Base-by-base conservation (phyloP, 2,329 filamentous ascomycete species). In the Colletotrichum tabaci region DNA sequence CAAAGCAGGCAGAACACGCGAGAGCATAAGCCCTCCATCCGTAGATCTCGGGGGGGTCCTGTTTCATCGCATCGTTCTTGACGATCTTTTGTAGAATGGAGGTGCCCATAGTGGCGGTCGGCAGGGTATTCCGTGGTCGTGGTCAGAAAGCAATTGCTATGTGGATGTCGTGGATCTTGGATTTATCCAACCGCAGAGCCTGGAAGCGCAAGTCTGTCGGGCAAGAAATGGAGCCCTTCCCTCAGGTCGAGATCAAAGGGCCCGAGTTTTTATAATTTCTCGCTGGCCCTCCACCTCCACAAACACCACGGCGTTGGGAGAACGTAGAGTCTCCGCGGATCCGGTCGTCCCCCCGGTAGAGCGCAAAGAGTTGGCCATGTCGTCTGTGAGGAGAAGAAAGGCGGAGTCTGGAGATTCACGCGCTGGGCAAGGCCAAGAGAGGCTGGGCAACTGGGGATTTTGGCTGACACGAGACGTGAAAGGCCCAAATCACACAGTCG, bases 21-120 rank as follows among this genome's bases (percentile, higher is more conserved):
- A 73, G 66, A 62, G 71, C 71, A 21, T 62, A 73, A n/a, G 61
- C 71, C 38, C 71, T 64, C 56, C 67, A 71, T 35, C 68, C 68
- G 55, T 73, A 73, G 35, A 73, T 73, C 49, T 73, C 71, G 46
- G 68, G 60, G 18, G 71, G 71, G 12, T 73, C 71, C 60, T 73
- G 16, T 46, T 71, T 73, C 67, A 71, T 73, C 13, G 71, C 67
- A 15, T 73, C 63, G 58, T 73, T 73, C n/a, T 61, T 71, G 64
- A 73, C 71, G 10, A 73, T 67, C 42, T 61, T 67, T 38, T 73
- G 67, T 1, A 73, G 9, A 15, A 73, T n/a, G 42, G 57, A 61
- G 35, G 42, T 70, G 55, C 38, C 65, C 65, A 73, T 73, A 26
- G 52, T 46, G 44, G 23, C 50, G 23, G 26, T 18, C 30, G 21